Evolutionary conservation across 2,329 filamentous ascomycete genomes (phyloP).

Genomic region (Neophaeococcomyces aloes): DNA sequence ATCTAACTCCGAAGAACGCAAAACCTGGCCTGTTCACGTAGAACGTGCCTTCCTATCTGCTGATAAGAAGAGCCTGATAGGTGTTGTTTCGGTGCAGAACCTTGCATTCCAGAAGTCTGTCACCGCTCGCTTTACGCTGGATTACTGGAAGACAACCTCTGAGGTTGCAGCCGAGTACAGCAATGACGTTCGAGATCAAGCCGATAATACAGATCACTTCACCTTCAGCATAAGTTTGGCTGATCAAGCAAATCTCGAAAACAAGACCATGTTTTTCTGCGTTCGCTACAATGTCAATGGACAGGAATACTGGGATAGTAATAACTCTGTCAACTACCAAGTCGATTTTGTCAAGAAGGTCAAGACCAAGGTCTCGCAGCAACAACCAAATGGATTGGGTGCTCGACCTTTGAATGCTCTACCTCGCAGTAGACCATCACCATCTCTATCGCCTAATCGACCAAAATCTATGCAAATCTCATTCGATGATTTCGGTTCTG

Average conservation of each 20-base stretch:
- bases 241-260: conserved; percentile 81
- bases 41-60: conserved; percentile 78
- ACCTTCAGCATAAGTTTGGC: conserved; percentile 88
- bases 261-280: conserved; percentile 87
- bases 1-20: conserved; percentile 49
- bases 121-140: conserved; percentile 86
- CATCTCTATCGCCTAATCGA: conserved; percentile 44
- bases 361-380: conserved; percentile 40
- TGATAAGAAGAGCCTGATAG: conserved; percentile 78
- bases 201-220: conserved; percentile 72
- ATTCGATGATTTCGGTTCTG: conserved; percentile 62
- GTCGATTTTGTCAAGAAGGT: conserved; percentile 81
- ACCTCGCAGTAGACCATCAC: conserved; percentile 56
- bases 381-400: conserved; percentile 38
- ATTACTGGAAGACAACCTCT: conserved; percentile 98
- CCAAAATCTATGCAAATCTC: conserved; percentile 43
- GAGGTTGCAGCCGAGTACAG: conserved; percentile 85
- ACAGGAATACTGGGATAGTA: conserved; percentile 93
- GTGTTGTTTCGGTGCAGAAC: conserved; percentile 76
- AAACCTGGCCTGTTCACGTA: conserved; percentile 56
- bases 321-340: conserved; percentile 76
- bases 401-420: conserved; percentile 45
- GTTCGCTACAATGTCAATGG: conserved; percentile 77
- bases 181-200: conserved; percentile 55
- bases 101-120: conserved; percentile 81